Evolutionary conservation across 2,329 filamentous ascomycete species (phyloP).

Genomic region (Aspergillus amoenus): DNA sequence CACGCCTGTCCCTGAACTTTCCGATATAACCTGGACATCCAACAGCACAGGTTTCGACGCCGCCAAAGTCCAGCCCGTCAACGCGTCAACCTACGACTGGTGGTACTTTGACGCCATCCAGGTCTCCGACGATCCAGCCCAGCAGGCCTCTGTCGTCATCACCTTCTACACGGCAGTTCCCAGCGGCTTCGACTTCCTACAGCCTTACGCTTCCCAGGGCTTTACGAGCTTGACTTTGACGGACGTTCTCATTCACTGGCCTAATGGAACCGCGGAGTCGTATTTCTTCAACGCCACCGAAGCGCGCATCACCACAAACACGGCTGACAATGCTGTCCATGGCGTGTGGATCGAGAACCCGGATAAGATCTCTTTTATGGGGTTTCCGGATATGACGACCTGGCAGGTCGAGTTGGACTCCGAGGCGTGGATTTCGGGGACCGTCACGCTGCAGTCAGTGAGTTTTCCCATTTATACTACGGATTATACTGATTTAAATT

Average conservation of each 20-base stretch:
- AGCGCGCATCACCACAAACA: conserved; percentile 14
- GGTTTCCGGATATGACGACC: conserved; percentile 21
- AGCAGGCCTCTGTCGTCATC: conserved; percentile 28
- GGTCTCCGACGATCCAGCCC: conserved; percentile 20
- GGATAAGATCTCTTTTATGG: conserved; percentile 14
- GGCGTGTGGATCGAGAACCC: conserved; percentile 16
- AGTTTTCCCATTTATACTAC: background rate
- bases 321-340: conserved; percentile 12
- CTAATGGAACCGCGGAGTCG: background rate
- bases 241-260: background rate
- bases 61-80: conserved; percentile 26
- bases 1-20: background rate
- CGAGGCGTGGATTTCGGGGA: background rate
- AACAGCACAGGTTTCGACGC: conserved; percentile 19
- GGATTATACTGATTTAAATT: too few relatives aligned
- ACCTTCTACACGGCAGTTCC: conserved; percentile 33
- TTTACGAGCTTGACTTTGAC: background rate
- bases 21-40: background rate
- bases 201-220: background rate
- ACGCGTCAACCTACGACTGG: conserved; percentile 35
- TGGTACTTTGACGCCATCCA: conserved; percentile 40
- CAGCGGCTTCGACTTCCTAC: conserved; percentile 30
- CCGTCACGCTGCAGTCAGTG: background rate
- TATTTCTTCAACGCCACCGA: background rate
- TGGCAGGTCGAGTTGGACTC: conserved; percentile 1